These are phyloP conservation scores for Podaxis sp. DNA, from an alignment of 768 basidiomycete species.

Conservation along the genomic window DNA sequence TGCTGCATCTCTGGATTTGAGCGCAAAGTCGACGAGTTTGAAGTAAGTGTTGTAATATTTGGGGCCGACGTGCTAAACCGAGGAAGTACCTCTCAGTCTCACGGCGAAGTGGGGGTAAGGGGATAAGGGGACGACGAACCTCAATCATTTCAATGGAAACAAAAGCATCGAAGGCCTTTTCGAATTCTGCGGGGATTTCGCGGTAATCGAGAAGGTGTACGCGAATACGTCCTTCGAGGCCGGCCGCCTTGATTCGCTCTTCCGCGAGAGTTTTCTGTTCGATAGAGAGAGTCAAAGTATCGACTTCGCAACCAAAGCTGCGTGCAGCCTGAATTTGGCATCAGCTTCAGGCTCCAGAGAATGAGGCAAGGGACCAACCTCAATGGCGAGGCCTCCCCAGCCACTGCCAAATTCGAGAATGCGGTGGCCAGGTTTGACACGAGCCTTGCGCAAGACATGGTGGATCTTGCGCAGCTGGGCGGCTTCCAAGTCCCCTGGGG, in stretches of 20 bases:
- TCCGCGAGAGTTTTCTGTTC: constrained; percentile 90
- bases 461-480: constrained; percentile 85
- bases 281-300: constrained; percentile 83
- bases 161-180: constrained; percentile 78
- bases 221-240: constrained; percentile 67
- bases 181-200: constrained; percentile 79
- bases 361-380: constrained; percentile 43
- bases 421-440: constrained; percentile 75
- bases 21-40: constrained; percentile 73
- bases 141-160: constrained; percentile 85
- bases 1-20: constrained; percentile 67
- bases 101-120: constrained; percentile 42
- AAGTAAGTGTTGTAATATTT: constrained; percentile 72
- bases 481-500: constrained; percentile 68
- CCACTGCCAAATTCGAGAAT: constrained; percentile 90
- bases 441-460: constrained; percentile 75
- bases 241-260: constrained; percentile 73
- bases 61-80: constrained; percentile 46
- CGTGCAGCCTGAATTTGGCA: constrained; percentile 53
- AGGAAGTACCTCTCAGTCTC: constrained; percentile 13
- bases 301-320: constrained; percentile 78
- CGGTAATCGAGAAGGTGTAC: constrained; percentile 93
- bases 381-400: constrained; percentile 92
- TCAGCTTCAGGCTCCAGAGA: constrained; percentile 9
- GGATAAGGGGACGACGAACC: constrained; percentile 31